phyloP scores from a whole-genome alignment of 164 flowering plant species.

The Aristolochia californica region DNA sequence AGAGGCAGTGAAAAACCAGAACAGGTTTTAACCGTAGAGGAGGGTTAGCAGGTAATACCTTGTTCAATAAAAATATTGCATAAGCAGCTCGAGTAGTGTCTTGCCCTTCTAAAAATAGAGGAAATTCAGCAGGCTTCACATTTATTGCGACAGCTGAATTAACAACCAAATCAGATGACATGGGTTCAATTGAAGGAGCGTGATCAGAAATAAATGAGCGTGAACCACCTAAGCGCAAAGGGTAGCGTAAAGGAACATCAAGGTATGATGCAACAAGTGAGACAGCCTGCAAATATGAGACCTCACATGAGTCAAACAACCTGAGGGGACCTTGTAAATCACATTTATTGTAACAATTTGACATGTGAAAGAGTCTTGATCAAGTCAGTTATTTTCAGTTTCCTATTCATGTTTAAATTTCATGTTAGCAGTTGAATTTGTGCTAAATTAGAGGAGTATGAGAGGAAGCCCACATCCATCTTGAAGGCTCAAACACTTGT shows the following conservation, averaged over 20 bases:
- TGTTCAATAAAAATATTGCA: slow-evolving; percentile 91
- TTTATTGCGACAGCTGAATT: slow-evolving; percentile 21
- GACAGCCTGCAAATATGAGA: slow-evolving; percentile 54
- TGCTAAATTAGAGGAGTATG: no score
- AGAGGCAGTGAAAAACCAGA: no score
- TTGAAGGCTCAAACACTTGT: no score
- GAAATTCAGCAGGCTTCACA: slow-evolving; percentile 61
- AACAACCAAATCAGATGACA: slow-evolving; percentile 32
- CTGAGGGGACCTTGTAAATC: no score
- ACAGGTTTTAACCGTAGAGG: no score
- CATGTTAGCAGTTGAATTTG: no score
- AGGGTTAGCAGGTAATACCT: slow-evolving; percentile 42
- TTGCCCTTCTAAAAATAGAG: slow-evolving; percentile 93
- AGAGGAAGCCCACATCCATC: no score
- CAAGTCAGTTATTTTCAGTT: no score
- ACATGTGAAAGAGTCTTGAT: no score
- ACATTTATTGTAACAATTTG: no score
- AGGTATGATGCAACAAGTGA: slow-evolving; percentile 75
- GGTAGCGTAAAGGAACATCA: slow-evolving; percentile 81
- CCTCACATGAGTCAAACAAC: no score
- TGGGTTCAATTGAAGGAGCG: slow-evolving; percentile 62
- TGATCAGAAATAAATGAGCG: slow-evolving; percentile 59
- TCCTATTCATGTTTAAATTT: no score
- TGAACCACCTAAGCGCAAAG: slow-evolving; percentile 82
- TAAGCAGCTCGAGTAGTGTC: slow-evolving; percentile 95